Evolutionary conservation across 345 rosid genomes (phyloP).

Genomic region (Salix viminalis): DNA sequence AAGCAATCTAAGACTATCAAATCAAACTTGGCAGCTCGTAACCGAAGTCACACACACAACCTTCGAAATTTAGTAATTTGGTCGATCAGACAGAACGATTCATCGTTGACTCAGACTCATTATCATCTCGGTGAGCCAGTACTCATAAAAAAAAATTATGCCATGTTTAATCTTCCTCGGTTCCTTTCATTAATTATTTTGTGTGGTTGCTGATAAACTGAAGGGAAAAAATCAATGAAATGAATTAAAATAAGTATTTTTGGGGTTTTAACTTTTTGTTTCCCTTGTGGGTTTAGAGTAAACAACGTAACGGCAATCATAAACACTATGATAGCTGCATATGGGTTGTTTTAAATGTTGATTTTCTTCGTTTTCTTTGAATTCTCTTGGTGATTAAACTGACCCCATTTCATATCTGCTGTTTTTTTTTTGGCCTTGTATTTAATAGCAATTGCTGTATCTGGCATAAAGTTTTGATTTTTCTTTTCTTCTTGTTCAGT

Average conservation of each 20-base stretch:
- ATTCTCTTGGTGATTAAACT: too few species aligned
- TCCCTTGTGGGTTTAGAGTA: neutral
- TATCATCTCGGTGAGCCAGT: neutral
- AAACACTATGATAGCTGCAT: neutral
- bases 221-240: neutral
- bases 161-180: too few species aligned
- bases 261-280: neutral
- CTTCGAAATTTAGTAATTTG: neutral
- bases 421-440: neutral
- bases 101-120: neutral
- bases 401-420: too few species aligned
- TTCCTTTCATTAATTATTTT: too few species aligned
- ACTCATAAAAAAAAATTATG: too few species aligned
- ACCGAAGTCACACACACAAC: too few species aligned
- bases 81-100: neutral
- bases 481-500: neutral
- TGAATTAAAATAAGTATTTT: neutral
- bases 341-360: too few species aligned
- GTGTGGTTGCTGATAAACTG: constrained; percentile 4
- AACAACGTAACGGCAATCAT: too few species aligned
- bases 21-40: too few species aligned
- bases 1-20: too few species aligned
- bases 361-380: too few species aligned
- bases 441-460: neutral
- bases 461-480: neutral